These are phyloP conservation scores for Cucurbita moschata DNA, from an alignment of 306 rosid species.

Conservation along the genomic window DNA sequence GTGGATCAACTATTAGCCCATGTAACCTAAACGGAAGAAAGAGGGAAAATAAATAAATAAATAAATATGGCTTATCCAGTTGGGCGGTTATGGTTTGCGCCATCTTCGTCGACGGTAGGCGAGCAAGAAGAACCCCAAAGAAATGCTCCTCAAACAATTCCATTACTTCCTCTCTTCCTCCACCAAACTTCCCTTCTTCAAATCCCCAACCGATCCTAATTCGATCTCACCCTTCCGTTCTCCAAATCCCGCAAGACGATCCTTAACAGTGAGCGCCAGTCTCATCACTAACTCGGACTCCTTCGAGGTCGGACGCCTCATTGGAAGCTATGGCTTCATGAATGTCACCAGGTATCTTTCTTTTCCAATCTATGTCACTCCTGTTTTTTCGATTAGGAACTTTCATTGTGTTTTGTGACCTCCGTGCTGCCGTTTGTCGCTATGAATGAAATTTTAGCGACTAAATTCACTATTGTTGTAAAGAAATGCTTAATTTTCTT, in stretches of 20 bases:
- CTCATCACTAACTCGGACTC: conserved; percentile 55
- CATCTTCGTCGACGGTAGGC: background rate
- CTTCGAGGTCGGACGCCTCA: conserved; percentile 78
- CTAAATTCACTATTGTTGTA: background rate
- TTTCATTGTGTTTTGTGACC: background rate
- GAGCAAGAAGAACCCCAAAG: background rate
- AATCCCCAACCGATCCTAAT: background rate
- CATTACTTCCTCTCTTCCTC: conserved; percentile 9
- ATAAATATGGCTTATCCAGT: background rate
- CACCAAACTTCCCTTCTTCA: background rate
- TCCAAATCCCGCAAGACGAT: conserved; percentile 18
- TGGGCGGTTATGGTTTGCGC: background rate
- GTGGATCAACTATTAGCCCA: no score
- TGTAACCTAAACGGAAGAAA: no score
- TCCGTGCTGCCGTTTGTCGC: background rate
- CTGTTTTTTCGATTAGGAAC: background rate
- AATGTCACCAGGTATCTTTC: conserved; percentile 52
- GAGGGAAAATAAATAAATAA: no score
- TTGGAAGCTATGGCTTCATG: conserved; percentile 91
- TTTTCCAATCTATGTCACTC: background rate
- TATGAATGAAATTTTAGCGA: background rate
- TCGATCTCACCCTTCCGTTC: background rate
- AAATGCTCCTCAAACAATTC: conserved; percentile 16
- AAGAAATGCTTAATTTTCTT: background rate
- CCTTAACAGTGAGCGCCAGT: conserved; percentile 25